phyloP scores from a whole-genome alignment of 108 stramenopile genomes.

The Cylindrotheca fusiformis region DNA sequence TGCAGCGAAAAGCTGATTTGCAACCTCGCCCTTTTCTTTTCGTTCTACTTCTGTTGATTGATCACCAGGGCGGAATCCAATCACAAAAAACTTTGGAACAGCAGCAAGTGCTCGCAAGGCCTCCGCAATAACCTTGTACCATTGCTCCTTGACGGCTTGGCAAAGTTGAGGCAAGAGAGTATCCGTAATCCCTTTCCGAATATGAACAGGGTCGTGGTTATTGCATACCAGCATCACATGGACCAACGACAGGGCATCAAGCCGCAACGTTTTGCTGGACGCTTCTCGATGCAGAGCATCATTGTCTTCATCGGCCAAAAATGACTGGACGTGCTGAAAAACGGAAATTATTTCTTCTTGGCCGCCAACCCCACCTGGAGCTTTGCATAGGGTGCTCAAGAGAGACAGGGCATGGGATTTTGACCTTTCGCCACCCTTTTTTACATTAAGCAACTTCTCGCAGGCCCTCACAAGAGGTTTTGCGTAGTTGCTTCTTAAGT shows the following conservation, averaged over 20 bases:
- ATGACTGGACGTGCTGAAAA: conserved; percentile 59
- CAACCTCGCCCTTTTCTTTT: conserved; percentile 47
- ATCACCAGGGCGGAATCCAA: conserved; percentile 22
- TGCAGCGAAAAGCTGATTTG: conserved; percentile 71
- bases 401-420: conserved; percentile 75
- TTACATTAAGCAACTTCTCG: conserved; percentile 75
- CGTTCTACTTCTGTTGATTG: conserved; percentile 25
- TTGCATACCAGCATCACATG: conserved; percentile 59
- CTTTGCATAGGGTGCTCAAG: conserved; percentile 65
- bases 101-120: conserved; percentile 82
- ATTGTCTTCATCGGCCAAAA: conserved; percentile 34
- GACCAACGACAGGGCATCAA: conserved; percentile 88
- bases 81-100: conserved; percentile 60
- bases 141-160: conserved; percentile 81
- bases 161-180: conserved; percentile 71
- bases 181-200: conserved; percentile 45
- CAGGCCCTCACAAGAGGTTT: conserved; percentile 71
- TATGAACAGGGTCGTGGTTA: conserved; percentile 57
- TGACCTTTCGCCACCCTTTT: conserved; percentile 76
- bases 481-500: conserved; percentile 62
- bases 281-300: conserved; percentile 42
- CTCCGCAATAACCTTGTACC: conserved; percentile 98
- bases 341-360: conserved; percentile 59
- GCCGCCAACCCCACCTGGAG: conserved; percentile 81
- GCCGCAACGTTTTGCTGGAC: conserved; percentile 82